Base-by-base conservation (phyloP, 2,329 filamentous ascomycete species). In the Talaromyces sp. region DNA sequence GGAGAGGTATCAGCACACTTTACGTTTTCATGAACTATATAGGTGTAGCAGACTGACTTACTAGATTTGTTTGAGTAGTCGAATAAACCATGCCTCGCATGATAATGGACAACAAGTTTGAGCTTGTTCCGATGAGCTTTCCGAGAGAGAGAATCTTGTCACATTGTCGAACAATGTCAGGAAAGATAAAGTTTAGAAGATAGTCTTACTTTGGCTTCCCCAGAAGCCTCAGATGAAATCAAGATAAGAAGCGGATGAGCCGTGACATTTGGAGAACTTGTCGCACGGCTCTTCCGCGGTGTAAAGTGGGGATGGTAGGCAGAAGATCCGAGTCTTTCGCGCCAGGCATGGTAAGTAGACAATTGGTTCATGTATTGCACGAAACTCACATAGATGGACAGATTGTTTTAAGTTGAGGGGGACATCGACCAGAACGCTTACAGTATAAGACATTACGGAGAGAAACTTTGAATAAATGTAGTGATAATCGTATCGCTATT, bases 231-330 rank as follows among this genome's bases (percentile, higher is more conserved):
- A 22, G 3, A 45, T 45, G 9, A 45, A 22, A 22, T 22, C 41
- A 5, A 8, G 31, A 35, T 37, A 37, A 39, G 52, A 4, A 56
- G 4, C 33, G 52, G 52, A 56, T 56, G 52, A 56, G 52, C 52
- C 52, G 52, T 37, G 52, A 19, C 4, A 56, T 9, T 22, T 22
- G 9, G 4, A 14, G 37, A 8, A 33, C 52, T 14, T 37, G 5
- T 10, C 22, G 31, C 52, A 56, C 52, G 52, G 52, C 52, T 56
- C 52, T 56, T 56, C 52, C 52, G 52, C 14, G 31, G 14, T 56
- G 33, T 24, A 22, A 56, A 35, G 31, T 39, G 35, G 52, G 9
- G 33, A 31, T 39, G 31, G 37, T 39, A 37, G 31, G 31, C 13
- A 31, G 52, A 56, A 31, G 33, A 56, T 22, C 31, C 13, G 52